Conservation (phyloP, 202 grass and related monocot species). For the Carex arenaria region DNA sequence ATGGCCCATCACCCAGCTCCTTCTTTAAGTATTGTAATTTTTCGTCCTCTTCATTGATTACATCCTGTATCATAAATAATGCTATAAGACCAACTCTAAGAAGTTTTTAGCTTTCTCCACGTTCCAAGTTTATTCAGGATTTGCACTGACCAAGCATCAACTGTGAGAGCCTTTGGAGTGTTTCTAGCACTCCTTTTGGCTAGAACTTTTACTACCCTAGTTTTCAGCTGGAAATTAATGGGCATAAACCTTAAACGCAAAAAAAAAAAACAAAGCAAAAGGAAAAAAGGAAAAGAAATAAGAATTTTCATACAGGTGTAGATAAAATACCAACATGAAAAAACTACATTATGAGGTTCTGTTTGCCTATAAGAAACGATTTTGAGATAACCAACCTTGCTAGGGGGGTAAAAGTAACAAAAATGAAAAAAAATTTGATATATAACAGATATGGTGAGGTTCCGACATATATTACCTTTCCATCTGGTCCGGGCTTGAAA, state of each 20-base stretch:
- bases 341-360: not conserved
- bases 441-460: not conserved
- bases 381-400: not conserved
- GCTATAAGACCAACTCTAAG: not conserved
- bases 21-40: constrained; percentile 41
- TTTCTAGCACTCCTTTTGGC: constrained; percentile 1
- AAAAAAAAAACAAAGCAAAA: not conserved
- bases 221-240: not conserved
- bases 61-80: constrained; percentile 29
- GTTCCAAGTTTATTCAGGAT: not conserved
- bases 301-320: not conserved
- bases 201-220: not conserved
- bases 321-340: not conserved
- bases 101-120: not conserved
- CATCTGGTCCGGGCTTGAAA: not conserved
- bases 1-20: constrained; percentile 31
- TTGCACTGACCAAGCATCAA: not conserved
- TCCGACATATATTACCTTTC: not conserved
- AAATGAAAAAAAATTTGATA: not conserved
- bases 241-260: not conserved
- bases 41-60: constrained; percentile 40
- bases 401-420: not conserved
- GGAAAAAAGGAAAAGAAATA: not conserved
- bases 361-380: not conserved
- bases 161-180: not conserved